Evolutionary conservation across 2,329 filamentous ascomycete species (phyloP).

Genomic region (Colletotrichum salicis): DNA sequence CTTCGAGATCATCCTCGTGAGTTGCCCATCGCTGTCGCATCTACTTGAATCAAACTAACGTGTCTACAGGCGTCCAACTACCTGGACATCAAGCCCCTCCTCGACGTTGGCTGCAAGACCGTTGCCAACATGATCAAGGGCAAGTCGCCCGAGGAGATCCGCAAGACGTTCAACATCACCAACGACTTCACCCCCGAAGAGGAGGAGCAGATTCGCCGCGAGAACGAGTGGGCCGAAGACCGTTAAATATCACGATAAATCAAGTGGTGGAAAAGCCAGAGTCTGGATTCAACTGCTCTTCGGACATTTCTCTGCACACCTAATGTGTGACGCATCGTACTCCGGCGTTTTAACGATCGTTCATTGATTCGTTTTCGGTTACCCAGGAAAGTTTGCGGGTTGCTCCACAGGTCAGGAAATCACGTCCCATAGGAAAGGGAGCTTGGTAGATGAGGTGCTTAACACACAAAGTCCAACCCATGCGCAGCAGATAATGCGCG

Average conservation of each 20-base stretch:
- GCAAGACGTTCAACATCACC: constrained; percentile 99
- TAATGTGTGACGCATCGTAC: constrained; percentile 33
- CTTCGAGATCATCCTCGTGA: constrained; percentile 96
- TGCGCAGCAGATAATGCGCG: background rate
- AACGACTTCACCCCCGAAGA: constrained; percentile 99
- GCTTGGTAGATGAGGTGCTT: background rate
- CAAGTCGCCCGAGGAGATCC: constrained; percentile 98
- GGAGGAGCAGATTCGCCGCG: constrained; percentile 94
- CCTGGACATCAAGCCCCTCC: constrained; percentile 96
- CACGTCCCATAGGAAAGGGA: constrained; percentile 3
- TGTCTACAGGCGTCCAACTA: constrained; percentile 87
- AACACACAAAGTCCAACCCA: background rate
- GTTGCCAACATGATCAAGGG: constrained; percentile 99
- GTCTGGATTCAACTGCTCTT: background rate
- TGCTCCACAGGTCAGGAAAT: constrained; percentile 19
- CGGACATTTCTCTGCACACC: constrained; percentile 5
- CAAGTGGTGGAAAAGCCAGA: constrained; percentile 5
- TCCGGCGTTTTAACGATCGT: constrained; percentile 26
- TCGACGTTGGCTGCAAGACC: constrained; percentile 99
- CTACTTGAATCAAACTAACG: background rate
- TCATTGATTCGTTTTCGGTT: constrained; percentile 17
- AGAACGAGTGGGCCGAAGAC: constrained; percentile 93
- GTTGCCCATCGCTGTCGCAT: constrained; percentile 46
- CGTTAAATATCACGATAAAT: constrained; percentile 58
- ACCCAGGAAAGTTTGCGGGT: constrained; percentile 24